These are phyloP conservation scores for Anthoceros angustus DNA, from an alignment of 225 moss, liverwort and hornwort species.

Conservation along the genomic window DNA sequence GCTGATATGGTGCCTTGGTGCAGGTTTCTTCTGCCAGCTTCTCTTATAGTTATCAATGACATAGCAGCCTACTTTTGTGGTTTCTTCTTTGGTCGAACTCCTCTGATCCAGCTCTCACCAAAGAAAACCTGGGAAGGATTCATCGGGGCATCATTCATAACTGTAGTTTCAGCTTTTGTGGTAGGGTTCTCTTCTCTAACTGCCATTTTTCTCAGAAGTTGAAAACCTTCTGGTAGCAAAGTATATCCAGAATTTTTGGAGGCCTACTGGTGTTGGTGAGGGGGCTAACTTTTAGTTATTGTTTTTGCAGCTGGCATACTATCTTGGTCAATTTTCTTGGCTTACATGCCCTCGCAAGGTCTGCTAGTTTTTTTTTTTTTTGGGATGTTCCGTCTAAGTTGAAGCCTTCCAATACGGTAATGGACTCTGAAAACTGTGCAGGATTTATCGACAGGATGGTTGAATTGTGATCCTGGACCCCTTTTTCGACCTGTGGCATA, in stretches of 20 bases:
- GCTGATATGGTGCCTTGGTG: background rate
- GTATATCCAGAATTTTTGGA: too few relatives aligned
- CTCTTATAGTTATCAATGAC: constrained; percentile 92
- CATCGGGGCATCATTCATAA: constrained; percentile 85
- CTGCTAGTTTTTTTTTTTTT: background rate
- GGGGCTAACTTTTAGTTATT: too few relatives aligned
- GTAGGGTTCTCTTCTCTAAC: constrained; percentile 12
- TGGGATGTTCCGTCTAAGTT: background rate
- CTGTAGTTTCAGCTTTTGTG: constrained; percentile 82
- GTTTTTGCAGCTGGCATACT: constrained; percentile 59
- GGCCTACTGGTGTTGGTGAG: too few relatives aligned
- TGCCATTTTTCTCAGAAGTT: background rate
- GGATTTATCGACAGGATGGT: constrained; percentile 97
- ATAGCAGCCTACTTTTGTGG: constrained; percentile 97
- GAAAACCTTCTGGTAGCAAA: too few relatives aligned
- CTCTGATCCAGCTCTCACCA: constrained; percentile 90
- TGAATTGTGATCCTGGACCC: constrained; percentile 81
- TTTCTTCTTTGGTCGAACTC: constrained; percentile 85
- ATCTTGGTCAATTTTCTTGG: constrained; percentile 87
- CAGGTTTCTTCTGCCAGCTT: constrained; percentile 96
- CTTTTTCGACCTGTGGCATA: constrained; percentile 63
- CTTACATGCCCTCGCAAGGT: constrained; percentile 97
- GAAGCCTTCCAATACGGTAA: background rate
- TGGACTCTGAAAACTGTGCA: constrained; percentile 12
- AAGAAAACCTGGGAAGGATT: constrained; percentile 99